These are phyloP conservation scores for Carex scoparia DNA, from an alignment of 176 grass and related monocot genomes.

Conservation along the genomic window DNA sequence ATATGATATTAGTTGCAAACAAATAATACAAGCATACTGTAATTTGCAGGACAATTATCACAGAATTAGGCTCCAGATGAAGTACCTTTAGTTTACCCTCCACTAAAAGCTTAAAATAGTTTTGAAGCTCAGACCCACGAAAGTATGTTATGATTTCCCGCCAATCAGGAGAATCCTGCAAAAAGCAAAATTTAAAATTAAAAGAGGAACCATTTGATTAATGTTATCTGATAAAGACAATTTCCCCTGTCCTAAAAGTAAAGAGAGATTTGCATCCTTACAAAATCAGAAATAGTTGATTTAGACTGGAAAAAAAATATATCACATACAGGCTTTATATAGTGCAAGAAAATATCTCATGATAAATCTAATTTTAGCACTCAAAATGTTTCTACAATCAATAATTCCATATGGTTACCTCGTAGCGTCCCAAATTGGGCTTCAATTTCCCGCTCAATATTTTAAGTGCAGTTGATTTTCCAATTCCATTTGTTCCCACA, in stretches of 20 bases:
- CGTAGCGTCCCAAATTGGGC: conserved; percentile 87
- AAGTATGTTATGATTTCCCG: conserved; percentile 92
- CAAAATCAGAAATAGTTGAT: neutral
- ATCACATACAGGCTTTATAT: neutral
- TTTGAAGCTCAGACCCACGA: conserved; percentile 81
- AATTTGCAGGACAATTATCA: conserved; percentile 10
- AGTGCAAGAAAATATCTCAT: neutral
- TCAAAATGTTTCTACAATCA: neutral
- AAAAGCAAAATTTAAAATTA: neutral
- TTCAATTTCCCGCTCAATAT: conserved; percentile 91
- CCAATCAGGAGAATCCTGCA: conserved; percentile 87
- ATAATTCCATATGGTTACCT: conserved; percentile 36
- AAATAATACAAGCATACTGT: neutral
- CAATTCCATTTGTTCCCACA: conserved; percentile 91
- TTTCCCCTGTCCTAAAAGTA: neutral
- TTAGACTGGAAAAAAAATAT: neutral
- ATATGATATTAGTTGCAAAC: neutral
- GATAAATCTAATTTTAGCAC: neutral
- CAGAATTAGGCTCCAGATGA: neutral
- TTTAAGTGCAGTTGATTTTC: conserved; percentile 90
- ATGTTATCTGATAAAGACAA: conserved; percentile 10
- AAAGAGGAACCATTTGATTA: conserved; percentile 2
- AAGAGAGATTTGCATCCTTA: conserved; percentile 18
- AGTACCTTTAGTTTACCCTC: conserved; percentile 81
- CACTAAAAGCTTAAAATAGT: conserved; percentile 89